Conservation (phyloP, 768 basidiomycete genomes). For the Tricholoma sp. region DNA sequence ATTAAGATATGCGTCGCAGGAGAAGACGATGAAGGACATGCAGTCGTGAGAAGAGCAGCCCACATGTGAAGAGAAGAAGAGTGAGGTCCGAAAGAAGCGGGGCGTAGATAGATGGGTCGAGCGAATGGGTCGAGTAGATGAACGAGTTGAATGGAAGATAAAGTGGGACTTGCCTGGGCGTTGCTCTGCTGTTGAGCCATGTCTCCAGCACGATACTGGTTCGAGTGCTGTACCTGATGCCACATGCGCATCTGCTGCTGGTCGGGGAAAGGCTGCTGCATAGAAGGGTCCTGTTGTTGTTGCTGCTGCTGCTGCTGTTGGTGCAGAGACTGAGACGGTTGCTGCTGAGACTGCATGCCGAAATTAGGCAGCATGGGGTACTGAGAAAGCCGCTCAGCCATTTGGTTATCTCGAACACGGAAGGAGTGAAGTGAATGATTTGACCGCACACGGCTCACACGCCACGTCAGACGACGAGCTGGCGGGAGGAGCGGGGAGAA, state of each 20-base stretch:
- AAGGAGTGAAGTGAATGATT: neutral
- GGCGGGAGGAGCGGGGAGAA: constrained; percentile 9
- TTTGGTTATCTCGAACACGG: constrained; percentile 24
- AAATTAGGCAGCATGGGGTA: constrained; percentile 54
- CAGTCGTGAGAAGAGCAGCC: constrained; percentile 5
- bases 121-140: neutral
- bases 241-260: constrained; percentile 40
- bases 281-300: constrained; percentile 34
- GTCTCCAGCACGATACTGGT: constrained; percentile 40
- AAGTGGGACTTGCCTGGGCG: constrained; percentile 40
- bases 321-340: constrained; percentile 36
- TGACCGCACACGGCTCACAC: constrained; percentile 18
- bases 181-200: constrained; percentile 33
- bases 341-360: constrained; percentile 42
- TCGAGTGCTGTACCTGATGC: constrained; percentile 50
- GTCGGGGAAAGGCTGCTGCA: constrained; percentile 35
- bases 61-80: constrained; percentile 1
- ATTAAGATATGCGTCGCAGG: constrained; percentile 5
- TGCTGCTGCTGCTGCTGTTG: constrained; percentile 41
- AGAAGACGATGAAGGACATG: constrained; percentile 5
- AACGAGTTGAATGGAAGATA: neutral
- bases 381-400: constrained; percentile 58
- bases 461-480: constrained; percentile 15
- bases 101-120: constrained; percentile 1
- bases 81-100: constrained; percentile 8